These are phyloP conservation scores for Colletotrichum navitas DNA, from an alignment of 2,329 filamentous ascomycete species.

Conservation along the genomic window DNA sequence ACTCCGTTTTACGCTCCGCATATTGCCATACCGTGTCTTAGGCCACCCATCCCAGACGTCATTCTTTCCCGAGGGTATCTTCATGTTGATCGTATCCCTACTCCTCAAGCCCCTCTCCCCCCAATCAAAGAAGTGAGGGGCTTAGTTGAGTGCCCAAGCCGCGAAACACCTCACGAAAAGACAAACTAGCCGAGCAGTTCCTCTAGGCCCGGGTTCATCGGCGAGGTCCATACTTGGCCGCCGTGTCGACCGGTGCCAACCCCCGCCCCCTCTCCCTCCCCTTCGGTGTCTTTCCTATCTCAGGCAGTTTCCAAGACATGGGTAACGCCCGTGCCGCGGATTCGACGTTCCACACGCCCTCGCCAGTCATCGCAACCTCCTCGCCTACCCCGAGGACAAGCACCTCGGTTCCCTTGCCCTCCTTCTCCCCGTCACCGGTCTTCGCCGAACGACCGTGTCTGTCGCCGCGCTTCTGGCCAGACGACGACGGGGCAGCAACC, in stretches of 20 bases:
- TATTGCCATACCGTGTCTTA: background rate
- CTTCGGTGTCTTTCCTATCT: background rate
- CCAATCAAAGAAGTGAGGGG: too few species aligned
- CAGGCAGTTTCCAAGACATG: background rate
- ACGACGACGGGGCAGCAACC: conserved; percentile 51
- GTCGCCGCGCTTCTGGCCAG: conserved; percentile 17
- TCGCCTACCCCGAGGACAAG: conserved; percentile 58
- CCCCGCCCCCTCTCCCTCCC: conserved; percentile 23
- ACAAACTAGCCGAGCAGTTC: background rate
- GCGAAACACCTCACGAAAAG: background rate
- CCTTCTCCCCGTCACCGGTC: conserved; percentile 19
- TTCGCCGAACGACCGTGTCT: conserved; percentile 1
- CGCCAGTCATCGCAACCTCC: conserved; percentile 57
- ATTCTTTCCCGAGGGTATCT: background rate
- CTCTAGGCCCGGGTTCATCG: background rate
- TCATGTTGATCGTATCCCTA: background rate
- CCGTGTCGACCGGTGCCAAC: conserved; percentile 28
- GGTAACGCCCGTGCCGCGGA: background rate
- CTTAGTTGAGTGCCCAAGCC: background rate
- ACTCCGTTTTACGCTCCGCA: background rate
- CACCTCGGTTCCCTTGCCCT: conserved; percentile 53
- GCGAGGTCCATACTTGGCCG: conserved; percentile 12
- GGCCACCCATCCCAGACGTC: background rate
- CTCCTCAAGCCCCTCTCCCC: background rate
- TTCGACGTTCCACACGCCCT: conserved; percentile 51